Evolutionary conservation across 1,139 yeast genomes (phyloP).

Genomic region (Lodderomyces parapsilosis): DNA sequence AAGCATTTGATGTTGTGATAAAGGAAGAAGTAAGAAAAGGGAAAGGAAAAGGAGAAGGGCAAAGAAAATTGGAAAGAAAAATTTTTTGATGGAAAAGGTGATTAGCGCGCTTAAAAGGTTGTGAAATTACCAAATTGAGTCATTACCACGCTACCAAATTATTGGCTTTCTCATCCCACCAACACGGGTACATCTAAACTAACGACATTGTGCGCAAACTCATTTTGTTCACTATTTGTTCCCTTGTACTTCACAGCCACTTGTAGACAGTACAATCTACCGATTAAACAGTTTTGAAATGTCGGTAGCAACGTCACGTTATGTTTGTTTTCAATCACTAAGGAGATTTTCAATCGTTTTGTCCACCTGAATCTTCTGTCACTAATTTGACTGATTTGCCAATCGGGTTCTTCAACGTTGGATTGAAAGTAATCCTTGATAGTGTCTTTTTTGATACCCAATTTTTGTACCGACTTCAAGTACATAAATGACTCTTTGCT

Average conservation of each 20-base stretch:
- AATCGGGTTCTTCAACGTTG: conserved; percentile 21
- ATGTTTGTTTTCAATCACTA: conserved; percentile 34
- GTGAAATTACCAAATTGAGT: conserved; percentile 36
- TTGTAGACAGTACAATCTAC: conserved; percentile 43
- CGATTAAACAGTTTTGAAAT: conserved; percentile 46
- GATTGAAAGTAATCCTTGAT: conserved; percentile 36
- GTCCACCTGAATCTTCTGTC: conserved; percentile 26
- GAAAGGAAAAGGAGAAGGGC: conserved; percentile 3
- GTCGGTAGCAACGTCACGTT: conserved; percentile 42
- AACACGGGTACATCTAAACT: conserved; percentile 42
- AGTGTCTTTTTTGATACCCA: conserved; percentile 44
- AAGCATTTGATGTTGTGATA: conserved; percentile 1
- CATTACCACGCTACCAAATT: conserved; percentile 3
- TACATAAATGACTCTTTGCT: conserved; percentile 37
- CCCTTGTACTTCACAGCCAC: conserved; percentile 41
- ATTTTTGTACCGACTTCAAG: conserved; percentile 38
- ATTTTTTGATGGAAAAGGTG: conserved; percentile 6
- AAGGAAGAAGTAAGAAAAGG: neutral
- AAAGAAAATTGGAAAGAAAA: conserved; percentile 3
- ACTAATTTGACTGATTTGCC: conserved; percentile 27
- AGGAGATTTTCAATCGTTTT: conserved; percentile 30
- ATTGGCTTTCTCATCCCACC: conserved; percentile 29
- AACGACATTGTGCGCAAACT: conserved; percentile 34
- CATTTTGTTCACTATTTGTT: conserved; percentile 32
- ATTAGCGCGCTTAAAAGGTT: conserved; percentile 32